Evolutionary conservation across 2,329 filamentous ascomycete species (phyloP), one percentile per base, ranked within the genome.

Genomic region (Magnaporthiopsis rhizophila): DNA sequence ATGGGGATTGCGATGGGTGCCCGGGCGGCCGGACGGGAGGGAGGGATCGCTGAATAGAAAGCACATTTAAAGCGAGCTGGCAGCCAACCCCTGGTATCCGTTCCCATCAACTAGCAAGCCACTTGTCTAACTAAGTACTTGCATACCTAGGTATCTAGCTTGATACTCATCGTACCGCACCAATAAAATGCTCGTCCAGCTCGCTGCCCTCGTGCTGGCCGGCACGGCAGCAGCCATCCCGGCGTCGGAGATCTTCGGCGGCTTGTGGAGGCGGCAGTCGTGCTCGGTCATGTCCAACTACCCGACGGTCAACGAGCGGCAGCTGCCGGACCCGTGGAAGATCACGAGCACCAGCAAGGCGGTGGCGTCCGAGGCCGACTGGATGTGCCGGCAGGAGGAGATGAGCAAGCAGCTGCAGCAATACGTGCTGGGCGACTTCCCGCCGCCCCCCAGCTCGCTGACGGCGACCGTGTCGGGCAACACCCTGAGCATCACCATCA

Each of bases 351-450:
- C 75, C 59, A 79, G 79, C 50, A 72, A 69, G 28, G 74, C 74
- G 59, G 76, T 81, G 60, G 72, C 73, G 11, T 77, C 74, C 50
- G 74, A 76, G 67, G 74, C 68, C 8, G 74, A 80, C 68, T 82
- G 76, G 72, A 70, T 71, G 58, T 82, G 80, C 69, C 78, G 80
- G 56, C 75, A 76, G 68, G 70, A 74, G 21, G 78, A 82, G 70
- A 79, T 81, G 66, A 75, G 70, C 67, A 73, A 75, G 64, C 69
- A 78, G 62, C 69, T 82, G 67, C 75, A 80, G 70, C 75, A 77
- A 68, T 81, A 78, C 68, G 80, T 81, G 70, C 74, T 81, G 32
- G 80, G 79, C 58, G 75, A 75, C 64, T 76, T 76, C 67, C 79
- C 79, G 7, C 73, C 73, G 38, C 76, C 77, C 9, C 79, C 79